Base-by-base conservation (phyloP, 2,329 filamentous ascomycete species). In the Scolecobasidium constrictum region DNA sequence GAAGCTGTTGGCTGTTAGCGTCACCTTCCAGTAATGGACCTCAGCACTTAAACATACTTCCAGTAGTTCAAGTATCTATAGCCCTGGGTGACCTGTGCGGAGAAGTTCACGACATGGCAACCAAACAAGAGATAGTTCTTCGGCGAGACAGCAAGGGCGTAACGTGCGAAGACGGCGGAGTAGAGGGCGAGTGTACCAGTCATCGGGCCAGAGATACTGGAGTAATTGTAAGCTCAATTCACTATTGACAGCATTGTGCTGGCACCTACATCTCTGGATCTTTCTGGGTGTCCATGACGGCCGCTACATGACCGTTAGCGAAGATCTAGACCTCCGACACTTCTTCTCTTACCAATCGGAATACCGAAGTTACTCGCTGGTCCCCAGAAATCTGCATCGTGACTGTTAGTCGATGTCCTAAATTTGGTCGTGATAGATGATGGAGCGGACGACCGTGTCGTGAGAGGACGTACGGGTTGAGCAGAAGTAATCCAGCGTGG, bases 61-160 rank as follows among this genome's bases (percentile, higher is more conserved):
- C 71, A 78, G 62, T 78, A 77, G 53, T 72, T 70, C 48, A 77
- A 48, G 55, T 75, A 81, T 43, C 77, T 66, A 62, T 78, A 79
- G 16, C 68, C 75, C 57, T 81, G 77, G 22, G 70, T 72, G 35
- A 66, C 50, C 60, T 81, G 77, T 36, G 74, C 73, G 49, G 61
- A 62, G 61, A 77, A 80, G 64, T 81, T 81, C 62, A 79, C 69
- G 47, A 74, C 63, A 61, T 81, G 77, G 65, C 77, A 81, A 50
- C 72, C 77, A 60, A 81, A 81, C 44, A 81, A 73, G 49, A 81
- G 74, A 65, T 79, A 80, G 65, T 81, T 81, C 54, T 67, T 68
- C 33, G 77, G 77, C 13, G 66, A 65, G 44, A 81, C 75, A 47
- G 77, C 77, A 48, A 81, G 58, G 46, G 77, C 64, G 64, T 81